Evolutionary conservation across 768 basidiomycete species (phyloP).

Genomic region (Russula olivacea): DNA sequence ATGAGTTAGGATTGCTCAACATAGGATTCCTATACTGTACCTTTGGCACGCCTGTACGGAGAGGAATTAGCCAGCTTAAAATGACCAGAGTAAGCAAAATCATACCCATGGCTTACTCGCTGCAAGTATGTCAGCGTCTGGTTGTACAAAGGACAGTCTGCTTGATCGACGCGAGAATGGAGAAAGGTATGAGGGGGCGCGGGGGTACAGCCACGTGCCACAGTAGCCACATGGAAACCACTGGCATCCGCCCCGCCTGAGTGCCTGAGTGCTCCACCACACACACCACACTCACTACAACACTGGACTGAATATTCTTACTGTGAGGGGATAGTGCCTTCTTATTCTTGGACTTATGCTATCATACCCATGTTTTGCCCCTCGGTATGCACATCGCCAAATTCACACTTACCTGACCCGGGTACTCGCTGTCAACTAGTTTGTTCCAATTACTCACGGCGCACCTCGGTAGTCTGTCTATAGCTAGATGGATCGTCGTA

Average conservation of each 20-base stretch:
- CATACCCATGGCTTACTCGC: constrained; percentile 20
- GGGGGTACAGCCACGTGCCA: constrained; percentile 1
- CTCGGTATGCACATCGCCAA: not conserved
- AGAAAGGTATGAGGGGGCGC: not conserved
- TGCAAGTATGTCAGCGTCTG: not conserved
- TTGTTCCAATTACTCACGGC: not conserved
- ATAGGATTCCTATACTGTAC: constrained; percentile 26
- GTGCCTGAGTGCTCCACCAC: too few species aligned
- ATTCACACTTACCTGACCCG: not conserved
- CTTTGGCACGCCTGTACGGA: constrained; percentile 44
- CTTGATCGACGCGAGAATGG: not conserved
- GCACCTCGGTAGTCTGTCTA: not conserved
- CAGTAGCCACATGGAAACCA: constrained; percentile 3
- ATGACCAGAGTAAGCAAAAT: not conserved
- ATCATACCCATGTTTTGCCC: not conserved
- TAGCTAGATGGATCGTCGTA: not conserved
- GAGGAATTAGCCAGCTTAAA: constrained; percentile 3
- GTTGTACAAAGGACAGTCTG: not conserved
- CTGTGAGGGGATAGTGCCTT: not conserved
- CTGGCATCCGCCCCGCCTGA: not conserved
- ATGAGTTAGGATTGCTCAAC: not conserved
- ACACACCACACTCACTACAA: not conserved
- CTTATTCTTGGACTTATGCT: not conserved
- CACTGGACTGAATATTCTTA: not conserved
- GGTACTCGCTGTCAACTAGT: not conserved